phyloP scores from a whole-genome alignment of 352 stramenopile genomes.

The Globisporangium splendens region DNA sequence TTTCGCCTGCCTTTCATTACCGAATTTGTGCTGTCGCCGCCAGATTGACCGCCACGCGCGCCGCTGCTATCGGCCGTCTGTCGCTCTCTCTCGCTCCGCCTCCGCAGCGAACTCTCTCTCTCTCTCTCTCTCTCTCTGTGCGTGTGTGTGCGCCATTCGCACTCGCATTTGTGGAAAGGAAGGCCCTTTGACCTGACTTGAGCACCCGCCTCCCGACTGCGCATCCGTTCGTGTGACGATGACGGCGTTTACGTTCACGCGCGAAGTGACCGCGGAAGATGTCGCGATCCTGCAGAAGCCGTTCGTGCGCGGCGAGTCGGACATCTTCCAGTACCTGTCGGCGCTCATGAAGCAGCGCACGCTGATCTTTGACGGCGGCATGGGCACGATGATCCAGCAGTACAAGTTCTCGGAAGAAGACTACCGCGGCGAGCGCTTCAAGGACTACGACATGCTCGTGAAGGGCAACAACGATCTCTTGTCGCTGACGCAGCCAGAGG shows the following conservation, averaged over 20 bases:
- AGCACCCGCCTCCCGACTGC: not conserved
- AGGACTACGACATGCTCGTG: slow-evolving; percentile 88
- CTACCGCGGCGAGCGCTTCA: slow-evolving; percentile 94
- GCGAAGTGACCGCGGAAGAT: slow-evolving; percentile 31
- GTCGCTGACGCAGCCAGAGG: slow-evolving; percentile 92
- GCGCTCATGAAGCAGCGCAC: slow-evolving; percentile 78
- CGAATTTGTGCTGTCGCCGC: not conserved
- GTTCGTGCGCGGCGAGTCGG: slow-evolving; percentile 63
- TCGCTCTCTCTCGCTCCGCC: slow-evolving; percentile 6
- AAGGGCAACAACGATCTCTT: slow-evolving; percentile 98
- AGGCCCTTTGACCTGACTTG: not conserved
- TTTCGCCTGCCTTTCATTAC: not conserved
- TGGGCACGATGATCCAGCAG: slow-evolving; percentile 98
- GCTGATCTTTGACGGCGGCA: slow-evolving; percentile 96
- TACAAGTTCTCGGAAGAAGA: slow-evolving; percentile 93
- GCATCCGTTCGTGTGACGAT: slow-evolving; percentile 1
- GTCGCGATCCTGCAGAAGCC: slow-evolving; percentile 49
- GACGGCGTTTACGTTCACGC: slow-evolving; percentile 13
- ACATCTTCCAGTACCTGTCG: slow-evolving; percentile 73
- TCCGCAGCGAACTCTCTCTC: not conserved
- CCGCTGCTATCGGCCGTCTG: slow-evolving; percentile 14
- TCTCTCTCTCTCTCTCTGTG: not conserved
- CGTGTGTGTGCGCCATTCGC: not conserved
- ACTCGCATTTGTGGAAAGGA: not conserved
- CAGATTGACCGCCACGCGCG: slow-evolving; percentile 11